phyloP scores from a whole-genome alignment of 805 yeast genomes.

The Helenozyma rhizophorensis region DNA sequence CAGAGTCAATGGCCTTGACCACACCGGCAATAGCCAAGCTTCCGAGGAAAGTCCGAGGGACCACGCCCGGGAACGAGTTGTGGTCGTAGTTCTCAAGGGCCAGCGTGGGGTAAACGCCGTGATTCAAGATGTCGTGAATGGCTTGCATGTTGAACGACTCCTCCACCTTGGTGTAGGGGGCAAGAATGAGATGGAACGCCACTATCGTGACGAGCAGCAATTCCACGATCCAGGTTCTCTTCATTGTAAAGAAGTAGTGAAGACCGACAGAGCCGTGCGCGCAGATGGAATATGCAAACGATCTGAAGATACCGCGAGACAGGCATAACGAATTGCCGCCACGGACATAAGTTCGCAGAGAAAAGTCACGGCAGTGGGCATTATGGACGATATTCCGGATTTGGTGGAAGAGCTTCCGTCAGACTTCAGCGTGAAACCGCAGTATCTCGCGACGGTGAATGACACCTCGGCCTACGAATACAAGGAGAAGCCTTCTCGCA shows the following conservation, averaged over 20 bases:
- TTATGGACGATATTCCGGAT: slow-evolving; percentile 27
- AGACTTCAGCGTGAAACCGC: slow-evolving; percentile 12
- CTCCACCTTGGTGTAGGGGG: slow-evolving; percentile 91
- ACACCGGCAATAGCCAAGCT: slow-evolving; percentile 50
- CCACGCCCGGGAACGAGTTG: slow-evolving; percentile 76
- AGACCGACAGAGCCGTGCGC: too few relatives aligned
- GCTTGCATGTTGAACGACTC: slow-evolving; percentile 93
- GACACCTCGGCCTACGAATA: slow-evolving; percentile 6
- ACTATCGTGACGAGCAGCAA: slow-evolving; percentile 42
- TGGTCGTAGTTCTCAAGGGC: slow-evolving; percentile 62
- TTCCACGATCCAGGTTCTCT: slow-evolving; percentile 12
- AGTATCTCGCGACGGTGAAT: slow-evolving; percentile 11
- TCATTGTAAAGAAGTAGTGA: too few relatives aligned
- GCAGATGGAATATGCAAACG: too few relatives aligned
- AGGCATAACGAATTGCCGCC: neutral
- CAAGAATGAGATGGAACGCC: slow-evolving; percentile 43
- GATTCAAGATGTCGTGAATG: slow-evolving; percentile 67
- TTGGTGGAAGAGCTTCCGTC: slow-evolving; percentile 26
- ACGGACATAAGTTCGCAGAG: neutral
- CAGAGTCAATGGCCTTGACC: slow-evolving; percentile 31
- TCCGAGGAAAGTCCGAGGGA: slow-evolving; percentile 82
- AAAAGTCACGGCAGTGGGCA: too few relatives aligned
- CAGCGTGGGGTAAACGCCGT: slow-evolving; percentile 44
- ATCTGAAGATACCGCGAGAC: neutral
- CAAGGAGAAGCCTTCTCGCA: slow-evolving; percentile 14